Evolutionary conservation across 495 filamentous ascomycete species (phyloP), one percentile per base, ranked within the genome.

Genomic region (Penicillium robsamsonii): DNA sequence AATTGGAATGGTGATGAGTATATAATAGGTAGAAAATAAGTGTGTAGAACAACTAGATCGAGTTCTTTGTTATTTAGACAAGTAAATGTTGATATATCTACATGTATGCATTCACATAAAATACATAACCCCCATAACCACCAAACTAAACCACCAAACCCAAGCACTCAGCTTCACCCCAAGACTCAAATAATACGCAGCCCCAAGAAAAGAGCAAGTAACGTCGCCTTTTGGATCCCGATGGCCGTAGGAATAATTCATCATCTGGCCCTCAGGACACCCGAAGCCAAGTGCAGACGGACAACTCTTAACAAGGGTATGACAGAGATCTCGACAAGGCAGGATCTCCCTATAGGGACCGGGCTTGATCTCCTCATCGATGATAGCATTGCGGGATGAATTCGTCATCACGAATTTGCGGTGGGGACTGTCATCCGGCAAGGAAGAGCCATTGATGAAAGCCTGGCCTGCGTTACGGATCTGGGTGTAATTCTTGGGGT

Each of bases 271-370:
- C 15, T 77, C 75, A 0, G 94, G 95, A 75, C 94, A 99, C 4
- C 65, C 70, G 59, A 99, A 97, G 6, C 79, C 79, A 60, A 99
- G 71, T 2, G 76, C 67, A n/a, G 89, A 78, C 4, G 95, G 92
- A 76, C 94, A 99, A 64, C 79, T 88, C 70, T 84, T 84, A 18
- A 95, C 88, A 2, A 97, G 75, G 18, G 83, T 79, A 67, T 91
- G 90, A 72, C 94, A 99, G 40, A 96, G 71, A 58, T 92, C 84
- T 49, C 86, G 77, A 65, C 92, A 96, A 0, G 94, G 94, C 33
- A 96, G 75, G 27, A 97, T 64, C 73, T 99, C 94, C 67, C 92
- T 96, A 70, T 97, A 97, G 0, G 94, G 93, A 0, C 95, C 94
- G 0, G 94, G 94, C 47, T 78, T 62, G 59, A 97, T 82, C 0